Evolutionary conservation across 805 yeast genomes (phyloP), one percentile per base, ranked within the genome.

Genomic region (Millerozyma miso): DNA sequence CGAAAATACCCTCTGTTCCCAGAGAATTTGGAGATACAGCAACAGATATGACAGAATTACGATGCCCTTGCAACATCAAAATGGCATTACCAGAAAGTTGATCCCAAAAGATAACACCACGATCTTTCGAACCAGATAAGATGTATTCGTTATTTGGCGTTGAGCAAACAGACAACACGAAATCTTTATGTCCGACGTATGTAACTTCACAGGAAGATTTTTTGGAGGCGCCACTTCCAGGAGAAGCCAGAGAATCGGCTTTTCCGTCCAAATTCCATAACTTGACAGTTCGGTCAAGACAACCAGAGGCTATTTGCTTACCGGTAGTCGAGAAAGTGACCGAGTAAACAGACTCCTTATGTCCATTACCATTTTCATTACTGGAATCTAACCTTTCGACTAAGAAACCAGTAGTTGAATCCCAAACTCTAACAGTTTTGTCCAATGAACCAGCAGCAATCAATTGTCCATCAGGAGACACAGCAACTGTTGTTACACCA

Each of bases 91-190:
- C 97, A 12, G 90, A 80, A 37, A 75, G 72, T 54, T 90, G 90
- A 62, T 91, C 97, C 99, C 99, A 91, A 72, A 91, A 85, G 49
- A 90, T 85, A 42, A 91, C 97, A 41, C 97, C 97, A 56, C 97
- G 83, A 71, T 91, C 99, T 65, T 91, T 91, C 26, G 97, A 88
- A 41, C 98, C 98, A 1, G 96, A 86, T 44, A 91, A 74, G 43
- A 91, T 85, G 73, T 88, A 91, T 62, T 88, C 85, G 56, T 86
- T 87, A 63, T 88, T 91, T 37, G 96, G 96, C 2, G 97, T 88
- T 20, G 95, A 82, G 55, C 97, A 91, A 19, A 91, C 97, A 37
- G 93, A 82, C 48, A 93, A 76, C 17, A 91, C 98, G 64, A 90
- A 91, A 71, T 93, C 98, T 68, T 87, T 88, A 71, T 91, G 99